phyloP scores from a whole-genome alignment of 208 protist genomes.

The Trypanosoma platydactyli region DNA sequence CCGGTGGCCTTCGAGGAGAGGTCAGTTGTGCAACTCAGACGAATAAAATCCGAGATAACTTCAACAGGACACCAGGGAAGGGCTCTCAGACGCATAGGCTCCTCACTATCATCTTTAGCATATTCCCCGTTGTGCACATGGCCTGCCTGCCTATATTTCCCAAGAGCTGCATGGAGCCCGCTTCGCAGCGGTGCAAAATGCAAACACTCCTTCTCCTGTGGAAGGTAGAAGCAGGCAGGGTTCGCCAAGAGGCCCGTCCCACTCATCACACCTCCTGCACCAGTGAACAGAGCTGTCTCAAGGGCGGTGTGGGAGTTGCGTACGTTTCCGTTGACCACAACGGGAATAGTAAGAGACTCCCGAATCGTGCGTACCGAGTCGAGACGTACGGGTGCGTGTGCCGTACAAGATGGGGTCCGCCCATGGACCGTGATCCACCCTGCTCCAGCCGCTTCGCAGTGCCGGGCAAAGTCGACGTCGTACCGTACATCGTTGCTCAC shows the following conservation, averaged over 20 bases:
- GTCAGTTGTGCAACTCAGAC: constrained; percentile 53
- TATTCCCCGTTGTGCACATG: neutral
- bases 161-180: neutral
- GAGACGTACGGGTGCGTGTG: constrained; percentile 53
- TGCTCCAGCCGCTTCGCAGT: constrained; percentile 75
- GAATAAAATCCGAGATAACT: constrained; percentile 79
- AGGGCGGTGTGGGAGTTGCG: constrained; percentile 51
- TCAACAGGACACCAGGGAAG: constrained; percentile 53
- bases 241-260: constrained; percentile 84
- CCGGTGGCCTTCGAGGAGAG: constrained; percentile 51
- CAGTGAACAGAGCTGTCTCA: constrained; percentile 42
- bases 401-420: constrained; percentile 52
- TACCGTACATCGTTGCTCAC: constrained; percentile 56
- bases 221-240: constrained; percentile 69
- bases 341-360: constrained; percentile 64
- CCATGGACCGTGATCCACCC: constrained; percentile 89
- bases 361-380: constrained; percentile 66
- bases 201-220: constrained; percentile 8
- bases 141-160: neutral
- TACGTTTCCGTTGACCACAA: constrained; percentile 87
- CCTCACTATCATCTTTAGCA: constrained; percentile 6
- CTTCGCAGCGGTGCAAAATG: constrained; percentile 11
- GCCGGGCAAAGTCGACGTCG: constrained; percentile 84
- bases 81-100: constrained; percentile 20
- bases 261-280: constrained; percentile 76